Percentiles rank a stretch among this genome's conserved stretches.
phyloP scores from a whole-genome alignment of 768 basidiomycete species.

The Rubroboletus pulcherrimus region DNA sequence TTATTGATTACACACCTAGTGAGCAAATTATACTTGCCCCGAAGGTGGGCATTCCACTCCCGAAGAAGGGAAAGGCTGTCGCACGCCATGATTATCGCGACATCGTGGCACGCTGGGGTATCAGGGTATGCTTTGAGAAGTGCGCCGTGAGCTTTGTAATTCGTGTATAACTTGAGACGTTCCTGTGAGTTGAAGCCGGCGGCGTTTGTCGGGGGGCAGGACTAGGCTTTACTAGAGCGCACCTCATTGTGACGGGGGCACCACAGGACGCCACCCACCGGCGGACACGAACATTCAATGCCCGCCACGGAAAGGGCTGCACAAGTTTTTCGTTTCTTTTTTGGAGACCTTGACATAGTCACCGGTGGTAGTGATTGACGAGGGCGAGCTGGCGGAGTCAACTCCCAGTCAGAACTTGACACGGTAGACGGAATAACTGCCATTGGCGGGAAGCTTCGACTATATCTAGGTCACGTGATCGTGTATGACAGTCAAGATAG shows the following conservation, averaged over 20 bases:
- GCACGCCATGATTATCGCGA: slow-evolving; percentile 26
- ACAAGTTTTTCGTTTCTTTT: slow-evolving; percentile 14
- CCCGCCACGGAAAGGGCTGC: slow-evolving; percentile 16
- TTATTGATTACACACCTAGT: slow-evolving; percentile 23
- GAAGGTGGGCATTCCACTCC: slow-evolving; percentile 32
- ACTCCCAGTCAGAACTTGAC: not conserved
- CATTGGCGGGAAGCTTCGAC: not conserved
- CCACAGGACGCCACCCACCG: slow-evolving; percentile 16
- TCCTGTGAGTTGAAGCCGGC: slow-evolving; percentile 15
- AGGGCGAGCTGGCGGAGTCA: not conserved
- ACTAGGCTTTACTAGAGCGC: not conserved
- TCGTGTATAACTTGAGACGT: slow-evolving; percentile 35
- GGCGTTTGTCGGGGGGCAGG: not conserved
- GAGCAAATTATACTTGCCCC: slow-evolving; percentile 32
- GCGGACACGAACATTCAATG: slow-evolving; percentile 11
- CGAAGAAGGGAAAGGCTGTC: slow-evolving; percentile 29
- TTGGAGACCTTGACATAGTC: slow-evolving; percentile 6
- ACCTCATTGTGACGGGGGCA: slow-evolving; percentile 33
- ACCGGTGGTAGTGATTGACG: not conserved
- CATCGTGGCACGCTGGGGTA: slow-evolving; percentile 24
- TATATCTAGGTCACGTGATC: not conserved
- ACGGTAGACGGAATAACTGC: not conserved
- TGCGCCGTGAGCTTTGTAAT: slow-evolving; percentile 34
- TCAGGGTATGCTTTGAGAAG: slow-evolving; percentile 31
- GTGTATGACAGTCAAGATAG: not conserved